These are phyloP conservation scores for Linum trigynum DNA, from an alignment of 345 rosid species.

Conservation along the genomic window DNA sequence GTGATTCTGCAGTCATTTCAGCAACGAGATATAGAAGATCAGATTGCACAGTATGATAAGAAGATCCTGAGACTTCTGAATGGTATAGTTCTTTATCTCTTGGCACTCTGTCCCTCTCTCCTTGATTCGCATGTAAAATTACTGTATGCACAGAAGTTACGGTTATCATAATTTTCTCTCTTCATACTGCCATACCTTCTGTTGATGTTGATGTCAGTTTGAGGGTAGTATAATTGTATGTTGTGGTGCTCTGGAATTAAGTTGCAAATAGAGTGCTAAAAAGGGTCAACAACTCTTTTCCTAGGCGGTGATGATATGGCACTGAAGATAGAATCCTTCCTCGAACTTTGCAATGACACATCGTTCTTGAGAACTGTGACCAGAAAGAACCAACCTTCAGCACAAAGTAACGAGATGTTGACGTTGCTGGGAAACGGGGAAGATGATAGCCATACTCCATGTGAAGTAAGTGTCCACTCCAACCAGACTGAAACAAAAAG, in stretches of 20 bases:
- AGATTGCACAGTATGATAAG: conserved; percentile 55
- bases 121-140: no score
- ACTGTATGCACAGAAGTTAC: background rate
- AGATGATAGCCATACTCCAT: conserved; percentile 21
- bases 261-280: no score
- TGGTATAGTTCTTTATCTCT: conserved; percentile 22
- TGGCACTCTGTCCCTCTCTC: no score
- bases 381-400: conserved; percentile 20
- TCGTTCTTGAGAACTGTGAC: conserved; percentile 12
- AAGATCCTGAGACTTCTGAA: conserved; percentile 34
- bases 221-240: no score
- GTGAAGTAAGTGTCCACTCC: conserved; percentile 37
- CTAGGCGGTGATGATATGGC: conserved; percentile 34
- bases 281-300: background rate
- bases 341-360: conserved; percentile 36
- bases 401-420: conserved; percentile 17
- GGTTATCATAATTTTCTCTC: background rate
- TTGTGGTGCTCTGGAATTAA: no score
- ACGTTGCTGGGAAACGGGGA: conserved; percentile 25
- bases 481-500: background rate
- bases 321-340: conserved; percentile 37
- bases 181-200: background rate
- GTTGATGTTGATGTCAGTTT: no score
- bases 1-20: conserved; percentile 44
- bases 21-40: conserved; percentile 54